Percentiles rank a stretch among this genome's conserved stretches.
Evolutionary conservation across 371 early-diverging fungal species (phyloP).

Genomic region (Saksenaea vasiformis): DNA sequence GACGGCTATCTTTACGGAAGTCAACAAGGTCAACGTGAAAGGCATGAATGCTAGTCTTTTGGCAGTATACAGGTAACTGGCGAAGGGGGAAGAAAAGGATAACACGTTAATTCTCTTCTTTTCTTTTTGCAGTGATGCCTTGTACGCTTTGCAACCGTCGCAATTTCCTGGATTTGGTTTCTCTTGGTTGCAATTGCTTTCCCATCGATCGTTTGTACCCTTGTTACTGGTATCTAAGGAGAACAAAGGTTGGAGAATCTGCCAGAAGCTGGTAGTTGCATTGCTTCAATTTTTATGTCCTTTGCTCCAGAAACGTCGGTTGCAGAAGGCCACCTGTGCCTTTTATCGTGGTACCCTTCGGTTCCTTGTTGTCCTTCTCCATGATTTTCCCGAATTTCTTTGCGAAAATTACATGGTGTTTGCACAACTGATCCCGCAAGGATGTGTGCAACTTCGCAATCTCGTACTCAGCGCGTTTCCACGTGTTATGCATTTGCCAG

Average conservation of each 20-base stretch:
- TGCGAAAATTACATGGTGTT: conserved; percentile 89
- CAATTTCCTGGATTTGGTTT: conserved; percentile 93
- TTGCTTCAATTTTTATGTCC: conserved; percentile 85
- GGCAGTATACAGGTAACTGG: conserved; percentile 30
- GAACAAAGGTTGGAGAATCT: conserved; percentile 79
- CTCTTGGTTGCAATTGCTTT: conserved; percentile 92
- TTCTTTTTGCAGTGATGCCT: conserved; percentile 79
- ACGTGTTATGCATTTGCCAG: conserved; percentile 90
- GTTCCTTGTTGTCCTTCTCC: conserved; percentile 86
- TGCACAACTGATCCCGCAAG: conserved; percentile 86
- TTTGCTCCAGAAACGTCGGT: conserved; percentile 64
- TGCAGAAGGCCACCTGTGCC: conserved; percentile 66
- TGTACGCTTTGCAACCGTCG: conserved; percentile 84
- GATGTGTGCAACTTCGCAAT: conserved; percentile 94
- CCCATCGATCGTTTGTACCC: conserved; percentile 90
- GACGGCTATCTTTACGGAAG: conserved; percentile 78
- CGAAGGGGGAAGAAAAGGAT: neutral
- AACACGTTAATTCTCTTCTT: conserved; percentile 54
- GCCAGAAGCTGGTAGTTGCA: conserved; percentile 77
- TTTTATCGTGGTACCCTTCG: conserved; percentile 91
- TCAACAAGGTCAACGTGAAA: conserved; percentile 58
- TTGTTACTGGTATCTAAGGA: conserved; percentile 57
- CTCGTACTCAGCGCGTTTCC: conserved; percentile 94
- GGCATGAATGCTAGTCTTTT: conserved; percentile 22
- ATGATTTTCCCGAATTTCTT: conserved; percentile 97